phyloP scores from a whole-genome alignment of 2,329 filamentous ascomycete genomes.

The Westerdykella sp. region DNA sequence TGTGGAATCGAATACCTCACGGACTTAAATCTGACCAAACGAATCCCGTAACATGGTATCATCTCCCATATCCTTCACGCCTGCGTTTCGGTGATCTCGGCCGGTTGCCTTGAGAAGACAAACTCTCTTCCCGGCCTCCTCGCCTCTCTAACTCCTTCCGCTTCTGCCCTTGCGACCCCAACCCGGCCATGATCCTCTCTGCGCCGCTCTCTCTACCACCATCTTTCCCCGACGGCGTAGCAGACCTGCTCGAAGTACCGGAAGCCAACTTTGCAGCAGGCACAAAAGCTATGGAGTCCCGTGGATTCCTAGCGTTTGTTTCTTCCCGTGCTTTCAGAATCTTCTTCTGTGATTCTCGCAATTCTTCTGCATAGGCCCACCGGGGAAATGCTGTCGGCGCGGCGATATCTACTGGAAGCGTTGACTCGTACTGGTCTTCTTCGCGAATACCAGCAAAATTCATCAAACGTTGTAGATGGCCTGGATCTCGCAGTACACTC shows the following conservation, averaged over 20 bases:
- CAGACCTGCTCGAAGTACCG: slow-evolving; percentile 17
- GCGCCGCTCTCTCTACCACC: slow-evolving; percentile 11
- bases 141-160: slow-evolving; percentile 29
- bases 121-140: slow-evolving; percentile 13
- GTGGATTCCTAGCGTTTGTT: slow-evolving; percentile 20
- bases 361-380: slow-evolving; percentile 41
- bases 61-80: slow-evolving; percentile 1
- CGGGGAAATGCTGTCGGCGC: slow-evolving; percentile 38
- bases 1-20: no score
- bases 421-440: slow-evolving; percentile 60
- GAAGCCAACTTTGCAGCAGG: slow-evolving; percentile 16
- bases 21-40: no score
- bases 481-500: slow-evolving; percentile 63
- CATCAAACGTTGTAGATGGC: slow-evolving; percentile 65
- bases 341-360: slow-evolving; percentile 38
- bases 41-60: no score
- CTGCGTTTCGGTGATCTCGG: slow-evolving; percentile 30
- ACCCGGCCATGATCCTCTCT: slow-evolving; percentile 15
- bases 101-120: slow-evolving; percentile 14
- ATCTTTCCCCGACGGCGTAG: slow-evolving; percentile 15
- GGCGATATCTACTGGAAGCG: slow-evolving; percentile 38
- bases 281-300: slow-evolving; percentile 32
- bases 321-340: slow-evolving; percentile 29
- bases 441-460: slow-evolving; percentile 56
- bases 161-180: slow-evolving; percentile 16